phyloP scores from a whole-genome alignment of 2,329 filamentous ascomycete genomes.

The Cladosporium halotolerans region DNA sequence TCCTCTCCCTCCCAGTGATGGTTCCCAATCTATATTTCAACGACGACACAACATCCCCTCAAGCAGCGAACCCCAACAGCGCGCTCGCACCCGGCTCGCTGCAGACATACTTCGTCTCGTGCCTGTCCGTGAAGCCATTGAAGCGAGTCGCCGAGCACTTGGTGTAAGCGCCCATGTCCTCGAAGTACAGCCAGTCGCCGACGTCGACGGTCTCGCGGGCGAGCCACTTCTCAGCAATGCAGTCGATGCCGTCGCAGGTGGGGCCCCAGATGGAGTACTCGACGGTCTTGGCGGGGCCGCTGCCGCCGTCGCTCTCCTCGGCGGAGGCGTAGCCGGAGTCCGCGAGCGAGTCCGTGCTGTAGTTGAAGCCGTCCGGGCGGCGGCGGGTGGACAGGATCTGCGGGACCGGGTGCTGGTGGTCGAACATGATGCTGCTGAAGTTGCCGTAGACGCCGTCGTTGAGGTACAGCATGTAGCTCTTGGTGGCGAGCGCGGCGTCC shows the following conservation, averaged over 20 bases:
- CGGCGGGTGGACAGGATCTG: slow-evolving; percentile 55
- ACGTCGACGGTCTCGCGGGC: slow-evolving; percentile 76
- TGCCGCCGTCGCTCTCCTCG: slow-evolving; percentile 40
- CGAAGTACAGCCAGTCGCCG: slow-evolving; percentile 97
- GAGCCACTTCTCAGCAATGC: slow-evolving; percentile 74
- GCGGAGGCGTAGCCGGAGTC: slow-evolving; percentile 31
- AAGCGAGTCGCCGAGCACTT: slow-evolving; percentile 96
- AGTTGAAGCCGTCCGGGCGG: slow-evolving; percentile 26
- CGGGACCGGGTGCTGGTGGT: slow-evolving; percentile 86
- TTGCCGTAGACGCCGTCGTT: slow-evolving; percentile 98
- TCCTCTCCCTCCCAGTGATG: no score
- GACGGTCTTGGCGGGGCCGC: slow-evolving; percentile 37
- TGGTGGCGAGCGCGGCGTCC: slow-evolving; percentile 53
- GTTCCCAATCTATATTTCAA: no score
- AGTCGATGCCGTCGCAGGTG: slow-evolving; percentile 95
- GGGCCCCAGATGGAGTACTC: slow-evolving; percentile 98
- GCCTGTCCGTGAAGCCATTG: slow-evolving; percentile 90
- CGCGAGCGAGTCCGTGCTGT: slow-evolving; percentile 24
- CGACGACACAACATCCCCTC: no score
- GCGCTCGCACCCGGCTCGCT: slow-evolving; percentile 84
- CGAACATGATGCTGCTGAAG: slow-evolving; percentile 98
- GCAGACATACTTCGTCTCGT: slow-evolving; percentile 90
- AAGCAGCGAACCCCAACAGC: slow-evolving; percentile 46
- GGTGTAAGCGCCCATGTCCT: slow-evolving; percentile 98
- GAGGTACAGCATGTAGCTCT: slow-evolving; percentile 92